A percentile compares a stretch with the other conserved stretches of the same genome.
These are phyloP conservation scores for Babesia bovis DNA, from an alignment of 169 alveolate species.

Conservation along the genomic window DNA sequence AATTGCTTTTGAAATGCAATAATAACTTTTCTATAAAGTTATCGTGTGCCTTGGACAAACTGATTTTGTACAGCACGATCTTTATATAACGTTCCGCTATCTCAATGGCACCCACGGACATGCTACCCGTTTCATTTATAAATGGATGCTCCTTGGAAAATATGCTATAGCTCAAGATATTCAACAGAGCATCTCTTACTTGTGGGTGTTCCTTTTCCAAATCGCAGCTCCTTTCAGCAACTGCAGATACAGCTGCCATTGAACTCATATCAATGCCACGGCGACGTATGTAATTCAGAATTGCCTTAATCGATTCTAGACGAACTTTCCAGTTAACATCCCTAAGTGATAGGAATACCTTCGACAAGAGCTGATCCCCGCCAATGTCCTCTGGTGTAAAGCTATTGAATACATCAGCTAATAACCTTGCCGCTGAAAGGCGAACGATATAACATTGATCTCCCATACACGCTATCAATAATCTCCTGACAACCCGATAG, in stretches of 20 bases:
- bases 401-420: constrained; percentile 5
- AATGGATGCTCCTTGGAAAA: constrained; percentile 13
- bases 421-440: constrained; percentile 12
- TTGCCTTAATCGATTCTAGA: constrained; percentile 11
- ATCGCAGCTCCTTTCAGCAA: constrained; percentile 45
- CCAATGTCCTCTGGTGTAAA: background rate
- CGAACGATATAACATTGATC: constrained; percentile 47
- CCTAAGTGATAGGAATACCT: constrained; percentile 14
- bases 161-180: constrained; percentile 4
- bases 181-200: constrained; percentile 17
- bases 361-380: constrained; percentile 7
- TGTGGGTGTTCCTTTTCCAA: constrained; percentile 43
- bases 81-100: constrained; percentile 32
- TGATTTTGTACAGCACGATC: constrained; percentile 54
- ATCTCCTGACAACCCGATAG: constrained; percentile 14
- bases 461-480: constrained; percentile 41
- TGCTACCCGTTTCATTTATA: background rate
- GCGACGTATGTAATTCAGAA: constrained; percentile 22
- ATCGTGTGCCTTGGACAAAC: constrained; percentile 37
- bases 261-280: background rate
- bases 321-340: constrained; percentile 53
- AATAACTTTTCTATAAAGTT: constrained; percentile 23
- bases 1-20: constrained; percentile 6
- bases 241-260: constrained; percentile 33
- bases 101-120: background rate